Evolutionary conservation across 1,139 yeast species (phyloP).

Genomic region (Fermentozyma sake): DNA sequence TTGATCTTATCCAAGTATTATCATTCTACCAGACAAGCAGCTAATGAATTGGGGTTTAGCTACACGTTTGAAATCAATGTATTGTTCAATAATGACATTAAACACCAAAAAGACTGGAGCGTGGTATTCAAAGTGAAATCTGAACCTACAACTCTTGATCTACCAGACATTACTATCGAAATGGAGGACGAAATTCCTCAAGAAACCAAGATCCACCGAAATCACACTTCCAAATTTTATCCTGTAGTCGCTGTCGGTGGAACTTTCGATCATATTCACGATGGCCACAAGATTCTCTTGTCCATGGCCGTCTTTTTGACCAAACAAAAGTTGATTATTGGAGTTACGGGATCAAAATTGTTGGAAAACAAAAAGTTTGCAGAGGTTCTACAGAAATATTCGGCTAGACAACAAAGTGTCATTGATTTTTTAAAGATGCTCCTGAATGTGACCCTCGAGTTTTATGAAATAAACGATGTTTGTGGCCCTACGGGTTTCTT

Average conservation of each 20-base stretch:
- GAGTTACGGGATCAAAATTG: slow-evolving; percentile 78
- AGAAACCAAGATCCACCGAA: too few relatives aligned
- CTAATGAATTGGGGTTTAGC: slow-evolving; percentile 18
- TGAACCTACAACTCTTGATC: too few relatives aligned
- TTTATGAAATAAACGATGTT: slow-evolving; percentile 68
- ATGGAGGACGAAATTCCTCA: too few relatives aligned
- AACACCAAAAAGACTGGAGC: too few relatives aligned
- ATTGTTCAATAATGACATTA: too few relatives aligned
- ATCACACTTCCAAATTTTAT: slow-evolving; percentile 2
- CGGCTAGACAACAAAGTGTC: slow-evolving; percentile 45
- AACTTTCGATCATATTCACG: slow-evolving; percentile 94
- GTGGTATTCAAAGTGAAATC: too few relatives aligned
- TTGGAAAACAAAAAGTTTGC: slow-evolving; percentile 71
- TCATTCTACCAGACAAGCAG: slow-evolving; percentile 17
- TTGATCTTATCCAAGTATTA: slow-evolving; percentile 24
- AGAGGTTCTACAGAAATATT: slow-evolving; percentile 59
- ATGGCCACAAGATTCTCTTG: slow-evolving; percentile 85
- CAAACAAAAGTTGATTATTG: slow-evolving; percentile 55
- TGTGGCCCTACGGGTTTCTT: slow-evolving; percentile 94
- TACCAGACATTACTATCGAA: too few relatives aligned
- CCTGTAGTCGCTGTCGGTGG: slow-evolving; percentile 75
- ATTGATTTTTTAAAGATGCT: slow-evolving; percentile 39
- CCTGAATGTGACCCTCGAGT: slow-evolving; percentile 29
- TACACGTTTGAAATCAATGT: slow-evolving; percentile 30
- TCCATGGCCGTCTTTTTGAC: slow-evolving; percentile 70